These are phyloP conservation scores for Aspergillus caelatus DNA, from an alignment of 2,329 filamentous ascomycete species.

Conservation along the genomic window DNA sequence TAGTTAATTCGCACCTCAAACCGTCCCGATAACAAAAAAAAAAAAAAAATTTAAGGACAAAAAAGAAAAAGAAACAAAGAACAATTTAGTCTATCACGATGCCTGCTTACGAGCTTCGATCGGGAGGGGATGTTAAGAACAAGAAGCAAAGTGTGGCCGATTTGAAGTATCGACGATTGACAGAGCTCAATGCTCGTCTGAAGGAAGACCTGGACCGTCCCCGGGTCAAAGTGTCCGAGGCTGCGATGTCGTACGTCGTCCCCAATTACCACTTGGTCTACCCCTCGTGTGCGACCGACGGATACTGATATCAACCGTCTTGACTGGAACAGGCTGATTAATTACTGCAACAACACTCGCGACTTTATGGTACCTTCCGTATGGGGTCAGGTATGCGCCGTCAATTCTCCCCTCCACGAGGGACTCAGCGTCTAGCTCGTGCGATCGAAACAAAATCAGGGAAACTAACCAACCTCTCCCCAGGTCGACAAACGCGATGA, in stretches of 20 bases:
- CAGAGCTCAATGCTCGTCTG: constrained; percentile 93
- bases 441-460: neutral
- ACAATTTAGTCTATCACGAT: constrained; percentile 41
- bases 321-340: constrained; percentile 73
- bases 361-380: constrained; percentile 99
- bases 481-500: constrained; percentile 92
- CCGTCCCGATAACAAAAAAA: neutral
- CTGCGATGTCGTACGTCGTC: constrained; percentile 73
- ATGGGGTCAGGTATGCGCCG: constrained; percentile 72
- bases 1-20: constrained; percentile 25
- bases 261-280: constrained; percentile 6
- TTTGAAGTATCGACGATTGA: constrained; percentile 92
- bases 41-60: neutral
- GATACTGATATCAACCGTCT: constrained; percentile 7
- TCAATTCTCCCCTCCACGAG: neutral
- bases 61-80: neutral
- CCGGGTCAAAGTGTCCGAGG: constrained; percentile 92
- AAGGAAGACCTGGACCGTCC: constrained; percentile 95
- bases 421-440: neutral
- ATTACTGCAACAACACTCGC: constrained; percentile 95
- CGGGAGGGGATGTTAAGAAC: constrained; percentile 70
- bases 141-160: constrained; percentile 99
- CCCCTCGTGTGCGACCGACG: constrained; percentile 7
- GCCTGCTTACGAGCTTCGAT: constrained; percentile 68
- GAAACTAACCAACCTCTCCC: constrained; percentile 10